These are phyloP conservation scores for Jasminum sambac DNA, from an alignment of 257 asterid genomes.

Conservation along the genomic window DNA sequence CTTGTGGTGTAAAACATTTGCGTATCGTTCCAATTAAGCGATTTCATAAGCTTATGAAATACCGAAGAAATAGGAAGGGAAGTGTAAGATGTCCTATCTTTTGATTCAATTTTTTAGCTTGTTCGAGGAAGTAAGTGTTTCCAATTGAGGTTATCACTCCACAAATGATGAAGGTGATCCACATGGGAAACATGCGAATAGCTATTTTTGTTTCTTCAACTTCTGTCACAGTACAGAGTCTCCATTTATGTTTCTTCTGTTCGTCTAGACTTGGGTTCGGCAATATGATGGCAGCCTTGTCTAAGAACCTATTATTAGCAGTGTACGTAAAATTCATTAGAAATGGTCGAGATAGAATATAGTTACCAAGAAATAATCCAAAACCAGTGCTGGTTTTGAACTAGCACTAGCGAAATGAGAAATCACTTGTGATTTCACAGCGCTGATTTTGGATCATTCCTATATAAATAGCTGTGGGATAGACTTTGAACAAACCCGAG, in stretches of 20 bases:
- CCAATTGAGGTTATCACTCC: constrained; percentile 47
- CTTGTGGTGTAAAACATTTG: constrained; percentile 23
- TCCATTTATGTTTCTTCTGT: constrained; percentile 35
- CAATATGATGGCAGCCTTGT: constrained; percentile 43
- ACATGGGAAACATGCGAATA: constrained; percentile 41
- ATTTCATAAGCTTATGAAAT: constrained; percentile 34
- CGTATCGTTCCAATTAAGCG: too few relatives aligned
- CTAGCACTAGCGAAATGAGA: too few relatives aligned
- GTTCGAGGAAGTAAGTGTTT: constrained; percentile 48
- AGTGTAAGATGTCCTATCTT: constrained; percentile 32
- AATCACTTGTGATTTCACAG: too few relatives aligned
- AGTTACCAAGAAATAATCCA: too few relatives aligned
- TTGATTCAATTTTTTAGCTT: constrained; percentile 28
- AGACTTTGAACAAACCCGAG: too few relatives aligned
- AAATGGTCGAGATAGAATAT: too few relatives aligned
- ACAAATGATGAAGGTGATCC: constrained; percentile 42
- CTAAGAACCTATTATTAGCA: constrained; percentile 36
- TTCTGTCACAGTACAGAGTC: constrained; percentile 44
- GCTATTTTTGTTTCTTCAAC: constrained; percentile 49
- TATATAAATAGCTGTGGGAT: too few relatives aligned
- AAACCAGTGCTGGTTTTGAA: too few relatives aligned
- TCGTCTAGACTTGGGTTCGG: constrained; percentile 29
- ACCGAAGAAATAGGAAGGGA: constrained; percentile 30
- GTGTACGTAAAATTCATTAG: too few relatives aligned
- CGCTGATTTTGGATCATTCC: too few relatives aligned